Base-by-base conservation (phyloP, 2,329 filamentous ascomycete species). In the Mycocentrospora acerina region DNA sequence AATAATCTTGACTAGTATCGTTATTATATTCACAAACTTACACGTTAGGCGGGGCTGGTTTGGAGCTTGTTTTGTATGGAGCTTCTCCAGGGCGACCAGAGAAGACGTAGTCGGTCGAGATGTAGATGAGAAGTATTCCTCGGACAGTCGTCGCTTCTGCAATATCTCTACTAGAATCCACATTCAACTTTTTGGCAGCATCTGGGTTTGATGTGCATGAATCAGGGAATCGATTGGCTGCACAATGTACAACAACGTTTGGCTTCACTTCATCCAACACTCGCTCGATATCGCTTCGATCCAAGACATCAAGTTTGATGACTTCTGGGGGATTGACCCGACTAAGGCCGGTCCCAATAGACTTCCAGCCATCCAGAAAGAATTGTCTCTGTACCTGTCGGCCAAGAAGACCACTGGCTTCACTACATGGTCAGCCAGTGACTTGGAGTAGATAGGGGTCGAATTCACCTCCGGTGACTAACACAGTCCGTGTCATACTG, bases 201-300 rank as follows among this genome's bases (percentile, higher is more conserved):
- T 83, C 79, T 3, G 89, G 90, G 63, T 95, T 81, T 49, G 80
- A 78, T 55, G 90, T 85, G 59, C 90, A 91, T 62, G 86, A 85
- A 68, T 95, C 90, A 2, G 90, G 90, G 58, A 85, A 94, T 46
- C 88, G 82, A 67, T 95, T 90, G 30, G 90, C 90, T 27, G 90
- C 90, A 89, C 88, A 91, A 65, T 95, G 89, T 24, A 95, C 79
- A 29, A 95, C 81, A 35, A 86, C 88, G 44, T 84, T 72, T 6
- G 88, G 88, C 72, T 76, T 79, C 24, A 74, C 70, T 49, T 79
- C 71, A 32, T 77, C 71, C 14, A 81, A 54, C 8, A 77, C 55
- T 24, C 55, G 58, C 40, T 69, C 67, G 37, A 80, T 69, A 12
- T 76, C 71, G 6, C 64, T 62, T 9, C 59, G 42, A 44, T 76